Evolutionary conservation across 108 stramenopile genomes (phyloP).

Genomic region (Discostella pseudostelligera): DNA sequence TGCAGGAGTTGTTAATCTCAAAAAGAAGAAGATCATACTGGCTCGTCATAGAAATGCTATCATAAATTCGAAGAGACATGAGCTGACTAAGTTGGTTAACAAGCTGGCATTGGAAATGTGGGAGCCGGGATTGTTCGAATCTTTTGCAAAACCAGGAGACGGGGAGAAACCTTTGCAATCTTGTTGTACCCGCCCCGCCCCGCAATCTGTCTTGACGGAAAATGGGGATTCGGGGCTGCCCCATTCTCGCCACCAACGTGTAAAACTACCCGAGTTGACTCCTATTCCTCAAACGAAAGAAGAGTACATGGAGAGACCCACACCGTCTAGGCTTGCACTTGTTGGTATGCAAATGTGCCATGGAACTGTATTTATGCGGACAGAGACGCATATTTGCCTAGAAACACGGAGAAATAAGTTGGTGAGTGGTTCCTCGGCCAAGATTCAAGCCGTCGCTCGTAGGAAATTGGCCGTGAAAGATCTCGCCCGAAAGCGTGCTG

Average conservation of each 20-base stretch:
- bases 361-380: slow-evolving; percentile 38
- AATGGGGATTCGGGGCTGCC: too few relatives aligned
- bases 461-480: slow-evolving; percentile 27
- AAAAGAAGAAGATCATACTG: slow-evolving; percentile 43
- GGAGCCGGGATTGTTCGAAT: slow-evolving; percentile 45
- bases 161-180: neutral
- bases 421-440: slow-evolving; percentile 39
- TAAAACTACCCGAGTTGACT: slow-evolving; percentile 11
- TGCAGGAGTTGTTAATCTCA: slow-evolving; percentile 18
- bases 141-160: slow-evolving; percentile 23
- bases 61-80: slow-evolving; percentile 38
- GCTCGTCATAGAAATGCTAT: slow-evolving; percentile 52
- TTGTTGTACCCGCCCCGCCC: neutral
- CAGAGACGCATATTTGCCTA: slow-evolving; percentile 25
- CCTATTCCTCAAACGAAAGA: slow-evolving; percentile 37
- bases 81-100: slow-evolving; percentile 38
- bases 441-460: slow-evolving; percentile 47
- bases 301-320: slow-evolving; percentile 19
- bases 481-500: slow-evolving; percentile 19
- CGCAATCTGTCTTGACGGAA: too few relatives aligned
- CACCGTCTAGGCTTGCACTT: slow-evolving; percentile 35
- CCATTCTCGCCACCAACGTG: slow-evolving; percentile 8
- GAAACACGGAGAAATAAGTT: slow-evolving; percentile 30
- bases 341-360: slow-evolving; percentile 44
- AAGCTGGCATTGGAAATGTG: slow-evolving; percentile 32